Evolutionary conservation across 1,284 basidiomycete species (phyloP).

Genomic region (Farysia itapuensis): DNA sequence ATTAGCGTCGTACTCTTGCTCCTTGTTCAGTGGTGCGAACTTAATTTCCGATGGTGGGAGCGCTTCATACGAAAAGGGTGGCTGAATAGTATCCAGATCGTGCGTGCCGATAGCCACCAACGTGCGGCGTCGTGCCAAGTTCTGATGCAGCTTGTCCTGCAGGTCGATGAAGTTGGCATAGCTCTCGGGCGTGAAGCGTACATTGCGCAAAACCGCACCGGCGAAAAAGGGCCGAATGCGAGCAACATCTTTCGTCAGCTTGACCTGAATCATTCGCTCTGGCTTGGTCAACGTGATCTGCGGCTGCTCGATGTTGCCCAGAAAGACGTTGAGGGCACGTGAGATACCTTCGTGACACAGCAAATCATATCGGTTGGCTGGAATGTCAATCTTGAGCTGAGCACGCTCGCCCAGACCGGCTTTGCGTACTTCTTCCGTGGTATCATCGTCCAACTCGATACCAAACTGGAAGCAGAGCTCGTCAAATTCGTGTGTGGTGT

Average conservation of each 20-base stretch:
- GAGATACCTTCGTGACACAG: constrained; percentile 96
- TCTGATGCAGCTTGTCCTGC: constrained; percentile 97
- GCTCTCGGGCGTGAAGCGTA: constrained; percentile 80
- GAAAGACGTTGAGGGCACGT: constrained; percentile 81
- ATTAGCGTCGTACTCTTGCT: constrained; percentile 62
- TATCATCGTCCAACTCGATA: constrained; percentile 97
- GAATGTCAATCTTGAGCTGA: constrained; percentile 98
- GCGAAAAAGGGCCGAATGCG: constrained; percentile 88
- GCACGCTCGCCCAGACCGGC: constrained; percentile 74
- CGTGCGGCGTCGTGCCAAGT: constrained; percentile 84
- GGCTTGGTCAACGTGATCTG: constrained; percentile 41
- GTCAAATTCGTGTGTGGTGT: constrained; percentile 81
- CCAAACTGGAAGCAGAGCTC: constrained; percentile 96
- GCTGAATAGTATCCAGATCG: constrained; percentile 84
- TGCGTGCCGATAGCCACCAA: constrained; percentile 97
- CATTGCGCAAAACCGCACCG: constrained; percentile 83
- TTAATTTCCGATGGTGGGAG: constrained; percentile 83
- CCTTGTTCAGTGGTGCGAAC: constrained; percentile 82
- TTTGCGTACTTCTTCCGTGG: constrained; percentile 82
- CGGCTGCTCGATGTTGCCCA: constrained; percentile 73
- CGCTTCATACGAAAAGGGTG: constrained; percentile 90
- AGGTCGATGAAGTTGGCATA: constrained; percentile 95
- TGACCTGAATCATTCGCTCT: constrained; percentile 39
- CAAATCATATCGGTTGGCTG: constrained; percentile 94
- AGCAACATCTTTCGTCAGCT: constrained; percentile 24